phyloP scores from a whole-genome alignment of 192 early-diverging fungal genomes.

The Coemansia sp. region DNA sequence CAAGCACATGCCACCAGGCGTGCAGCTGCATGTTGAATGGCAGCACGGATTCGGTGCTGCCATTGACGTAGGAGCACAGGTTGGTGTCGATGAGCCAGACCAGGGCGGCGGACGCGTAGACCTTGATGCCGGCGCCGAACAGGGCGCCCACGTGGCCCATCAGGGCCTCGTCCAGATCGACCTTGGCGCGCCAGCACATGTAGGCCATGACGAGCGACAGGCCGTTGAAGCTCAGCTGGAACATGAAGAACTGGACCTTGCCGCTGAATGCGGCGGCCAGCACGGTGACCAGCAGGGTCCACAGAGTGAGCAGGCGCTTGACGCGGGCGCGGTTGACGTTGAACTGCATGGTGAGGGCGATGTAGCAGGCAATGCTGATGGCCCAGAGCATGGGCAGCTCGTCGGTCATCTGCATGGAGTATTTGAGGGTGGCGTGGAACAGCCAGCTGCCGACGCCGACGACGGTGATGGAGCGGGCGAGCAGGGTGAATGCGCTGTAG shows the following conservation, averaged over 20 bases:
- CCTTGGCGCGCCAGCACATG: slow-evolving; percentile 39
- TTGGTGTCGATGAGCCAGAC: slow-evolving; percentile 50
- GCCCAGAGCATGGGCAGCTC: slow-evolving; percentile 66
- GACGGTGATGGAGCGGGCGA: slow-evolving; percentile 58
- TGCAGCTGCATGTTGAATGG: slow-evolving; percentile 58
- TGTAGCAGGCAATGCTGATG: slow-evolving; percentile 49
- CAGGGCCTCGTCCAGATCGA: slow-evolving; percentile 19
- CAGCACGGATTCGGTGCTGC: slow-evolving; percentile 32
- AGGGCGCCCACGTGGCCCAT: slow-evolving; percentile 34
- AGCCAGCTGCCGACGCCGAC: slow-evolving; percentile 75
- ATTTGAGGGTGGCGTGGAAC: slow-evolving; percentile 72
- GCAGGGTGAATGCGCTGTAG: slow-evolving; percentile 48
- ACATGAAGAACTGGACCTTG: slow-evolving; percentile 47
- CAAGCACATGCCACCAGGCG: slow-evolving; percentile 63
- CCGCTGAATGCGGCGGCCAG: slow-evolving; percentile 44
- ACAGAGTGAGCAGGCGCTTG: slow-evolving; percentile 37
- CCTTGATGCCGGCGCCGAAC: slow-evolving; percentile 31
- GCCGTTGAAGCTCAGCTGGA: slow-evolving; percentile 47
- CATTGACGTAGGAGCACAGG: slow-evolving; percentile 47
- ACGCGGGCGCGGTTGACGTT: slow-evolving; percentile 29
- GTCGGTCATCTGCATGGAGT: slow-evolving; percentile 65
- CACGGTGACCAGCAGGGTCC: slow-evolving; percentile 39
- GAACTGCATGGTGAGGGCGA: slow-evolving; percentile 44
- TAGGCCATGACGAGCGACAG: slow-evolving; percentile 24
- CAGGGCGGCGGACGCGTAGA: slow-evolving; percentile 19